phyloP scores from a whole-genome alignment of 73 alveolate genomes.

The Tetrahymena malaccensis region DNA sequence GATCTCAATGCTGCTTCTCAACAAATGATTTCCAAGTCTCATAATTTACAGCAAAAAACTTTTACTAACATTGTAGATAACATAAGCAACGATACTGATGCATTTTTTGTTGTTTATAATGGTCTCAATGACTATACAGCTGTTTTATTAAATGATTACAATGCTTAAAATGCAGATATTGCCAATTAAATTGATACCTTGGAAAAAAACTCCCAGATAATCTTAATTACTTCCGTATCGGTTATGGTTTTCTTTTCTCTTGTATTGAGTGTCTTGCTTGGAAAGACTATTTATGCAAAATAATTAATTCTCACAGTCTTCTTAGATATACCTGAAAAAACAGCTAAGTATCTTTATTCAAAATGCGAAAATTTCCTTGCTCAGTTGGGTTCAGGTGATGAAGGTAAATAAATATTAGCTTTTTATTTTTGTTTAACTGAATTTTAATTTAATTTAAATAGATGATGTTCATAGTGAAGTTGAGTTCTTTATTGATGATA shows the following conservation, averaged over 20 bases:
- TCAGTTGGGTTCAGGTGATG: constrained; percentile 27
- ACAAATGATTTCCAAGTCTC: not conserved
- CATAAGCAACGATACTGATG: not conserved
- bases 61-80: not conserved
- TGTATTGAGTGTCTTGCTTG: not conserved
- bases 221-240: constrained; percentile 12
- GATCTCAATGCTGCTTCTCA: not conserved
- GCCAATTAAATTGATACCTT: not conserved
- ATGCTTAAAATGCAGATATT: not conserved
- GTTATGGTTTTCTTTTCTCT: constrained; percentile 17
- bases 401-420: not conserved
- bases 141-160: not conserved
- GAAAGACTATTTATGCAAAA: constrained; percentile 24
- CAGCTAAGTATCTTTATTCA: constrained; percentile 25
- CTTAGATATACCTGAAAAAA: constrained; percentile 36
- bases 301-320: constrained; percentile 26
- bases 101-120: constrained; percentile 4
- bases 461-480: constrained; percentile 38
- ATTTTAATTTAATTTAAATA: not conserved
- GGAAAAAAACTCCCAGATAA: not conserved
- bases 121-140: constrained; percentile 11
- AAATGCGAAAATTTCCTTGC: constrained; percentile 35
- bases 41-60: not conserved
- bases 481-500: constrained; percentile 12
- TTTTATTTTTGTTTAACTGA: not conserved